phyloP scores from a whole-genome alignment of 805 yeast genomes.

The Barnettozyma wickerhamii region DNA sequence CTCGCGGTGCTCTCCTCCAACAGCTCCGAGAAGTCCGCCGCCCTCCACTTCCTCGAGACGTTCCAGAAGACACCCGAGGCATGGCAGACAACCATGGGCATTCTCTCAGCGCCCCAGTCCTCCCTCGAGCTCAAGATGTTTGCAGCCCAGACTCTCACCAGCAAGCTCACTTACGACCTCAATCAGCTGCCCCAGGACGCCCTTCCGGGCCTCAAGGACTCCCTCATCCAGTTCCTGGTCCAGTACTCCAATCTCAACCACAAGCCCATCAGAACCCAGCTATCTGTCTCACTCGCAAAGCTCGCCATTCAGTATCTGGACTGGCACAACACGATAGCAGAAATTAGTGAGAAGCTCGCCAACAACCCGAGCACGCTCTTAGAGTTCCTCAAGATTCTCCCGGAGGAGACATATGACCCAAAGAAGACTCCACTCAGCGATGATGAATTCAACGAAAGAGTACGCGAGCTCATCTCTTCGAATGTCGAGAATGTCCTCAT shows the following conservation, averaged over 20 bases:
- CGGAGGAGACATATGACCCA: slow-evolving; percentile 83
- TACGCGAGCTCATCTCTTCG: slow-evolving; percentile 54
- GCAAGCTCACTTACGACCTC: slow-evolving; percentile 80
- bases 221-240: slow-evolving; percentile 54
- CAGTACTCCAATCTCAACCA: slow-evolving; percentile 39
- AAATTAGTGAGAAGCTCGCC: slow-evolving; percentile 49
- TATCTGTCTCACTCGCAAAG: slow-evolving; percentile 77
- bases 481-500: slow-evolving; percentile 67
- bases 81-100: slow-evolving; percentile 65
- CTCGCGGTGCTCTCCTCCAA: slow-evolving; percentile 24
- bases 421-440: slow-evolving; percentile 76
- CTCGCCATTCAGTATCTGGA: slow-evolving; percentile 69
- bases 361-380: slow-evolving; percentile 42
- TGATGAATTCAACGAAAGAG: slow-evolving; percentile 68
- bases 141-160: slow-evolving; percentile 86
- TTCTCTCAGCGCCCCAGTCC: slow-evolving; percentile 34
- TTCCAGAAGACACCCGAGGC: slow-evolving; percentile 84
- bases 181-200: slow-evolving; percentile 64
- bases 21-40: slow-evolving; percentile 33
- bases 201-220: slow-evolving; percentile 59
- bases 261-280: slow-evolving; percentile 72
- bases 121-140: slow-evolving; percentile 66
- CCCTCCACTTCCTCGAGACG: slow-evolving; percentile 57
- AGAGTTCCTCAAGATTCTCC: slow-evolving; percentile 80
- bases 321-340: slow-evolving; percentile 72